phyloP scores from a whole-genome alignment of 805 yeast species.

The Trichomonascus vanleenenianus region DNA sequence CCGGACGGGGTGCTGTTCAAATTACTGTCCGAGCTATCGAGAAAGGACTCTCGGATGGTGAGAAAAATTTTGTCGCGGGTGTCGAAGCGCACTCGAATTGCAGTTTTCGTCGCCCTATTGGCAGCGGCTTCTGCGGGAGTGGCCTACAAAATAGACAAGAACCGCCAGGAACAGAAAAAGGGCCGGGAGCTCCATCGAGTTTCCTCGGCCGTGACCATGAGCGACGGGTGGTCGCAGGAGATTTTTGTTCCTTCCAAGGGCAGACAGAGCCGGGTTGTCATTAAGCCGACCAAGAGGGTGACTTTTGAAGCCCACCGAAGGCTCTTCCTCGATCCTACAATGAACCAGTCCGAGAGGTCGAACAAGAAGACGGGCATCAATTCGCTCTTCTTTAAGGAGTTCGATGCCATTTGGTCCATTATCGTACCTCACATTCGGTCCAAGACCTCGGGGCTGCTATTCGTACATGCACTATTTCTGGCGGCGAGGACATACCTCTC shows the following conservation, averaged over 20 bases:
- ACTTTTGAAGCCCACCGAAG: slow-evolving; percentile 27
- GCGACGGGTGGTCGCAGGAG: slow-evolving; percentile 24
- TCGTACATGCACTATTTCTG: slow-evolving; percentile 66
- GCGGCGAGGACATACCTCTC: slow-evolving; percentile 82
- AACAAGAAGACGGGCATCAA: slow-evolving; percentile 30
- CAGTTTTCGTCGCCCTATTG: not conserved
- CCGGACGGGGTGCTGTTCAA: slow-evolving; percentile 2
- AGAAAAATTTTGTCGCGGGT: not conserved
- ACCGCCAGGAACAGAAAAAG: not conserved
- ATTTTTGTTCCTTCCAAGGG: slow-evolving; percentile 21
- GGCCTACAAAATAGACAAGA: not conserved
- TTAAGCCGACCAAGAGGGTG: slow-evolving; percentile 24
- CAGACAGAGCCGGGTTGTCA: slow-evolving; percentile 18
- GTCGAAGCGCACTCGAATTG: not conserved
- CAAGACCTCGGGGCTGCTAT: slow-evolving; percentile 56
- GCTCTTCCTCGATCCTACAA: slow-evolving; percentile 17
- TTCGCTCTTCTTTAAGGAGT: slow-evolving; percentile 63
- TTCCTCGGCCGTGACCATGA: slow-evolving; percentile 20
- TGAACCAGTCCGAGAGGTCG: slow-evolving; percentile 6
- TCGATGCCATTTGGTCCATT: slow-evolving; percentile 69
- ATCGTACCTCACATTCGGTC: slow-evolving; percentile 69
- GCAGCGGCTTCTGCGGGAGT: not conserved
- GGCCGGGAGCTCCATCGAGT: slow-evolving; percentile 15
- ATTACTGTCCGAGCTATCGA: slow-evolving; percentile 1
- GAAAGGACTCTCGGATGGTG: slow-evolving; percentile 3